Percentiles rank a stretch among this genome's conserved stretches.
These are phyloP conservation scores for Spathaspora boniae DNA, from an alignment of 805 yeast genomes.

Conservation along the genomic window DNA sequence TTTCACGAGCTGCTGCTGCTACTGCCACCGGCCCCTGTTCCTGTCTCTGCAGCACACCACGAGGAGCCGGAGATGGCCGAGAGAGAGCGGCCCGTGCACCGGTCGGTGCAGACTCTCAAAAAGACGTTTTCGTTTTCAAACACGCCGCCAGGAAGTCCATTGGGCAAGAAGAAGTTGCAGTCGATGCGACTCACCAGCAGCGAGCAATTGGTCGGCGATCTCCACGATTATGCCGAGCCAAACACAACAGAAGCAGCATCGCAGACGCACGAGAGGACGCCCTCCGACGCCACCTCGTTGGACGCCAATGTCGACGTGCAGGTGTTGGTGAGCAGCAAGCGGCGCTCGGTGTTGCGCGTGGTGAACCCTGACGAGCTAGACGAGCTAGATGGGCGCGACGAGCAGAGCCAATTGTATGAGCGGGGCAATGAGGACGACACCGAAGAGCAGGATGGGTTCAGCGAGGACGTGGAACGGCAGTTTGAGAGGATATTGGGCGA, in stretches of 20 bases:
- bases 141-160: conserved; percentile 21
- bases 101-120: conserved; percentile 17
- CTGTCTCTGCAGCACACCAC: background rate
- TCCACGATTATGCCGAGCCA: too few relatives aligned
- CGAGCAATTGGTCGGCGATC: conserved; percentile 6
- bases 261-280: conserved; percentile 7
- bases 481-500: conserved; percentile 10
- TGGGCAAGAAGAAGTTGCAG: conserved; percentile 5
- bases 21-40: too few relatives aligned
- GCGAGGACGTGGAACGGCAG: conserved; percentile 6
- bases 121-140: conserved; percentile 21
- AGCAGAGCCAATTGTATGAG: conserved; percentile 5
- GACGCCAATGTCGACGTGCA: conserved; percentile 62
- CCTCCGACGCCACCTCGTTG: conserved; percentile 34
- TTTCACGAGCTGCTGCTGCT: too few relatives aligned
- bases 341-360: conserved; percentile 57
- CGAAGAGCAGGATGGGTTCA: conserved; percentile 7
- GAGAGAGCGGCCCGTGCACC: conserved; percentile 6
- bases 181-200: conserved; percentile 8
- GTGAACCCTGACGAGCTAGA: conserved; percentile 62
- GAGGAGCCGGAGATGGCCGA: background rate
- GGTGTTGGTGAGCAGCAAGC: conserved; percentile 62
- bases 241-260: background rate
- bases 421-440: conserved; percentile 10
- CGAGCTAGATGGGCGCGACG: too few relatives aligned